These are phyloP conservation scores for Funneliformis mosseae DNA, from an alignment of 192 early-diverging fungal species.

Conservation along the genomic window DNA sequence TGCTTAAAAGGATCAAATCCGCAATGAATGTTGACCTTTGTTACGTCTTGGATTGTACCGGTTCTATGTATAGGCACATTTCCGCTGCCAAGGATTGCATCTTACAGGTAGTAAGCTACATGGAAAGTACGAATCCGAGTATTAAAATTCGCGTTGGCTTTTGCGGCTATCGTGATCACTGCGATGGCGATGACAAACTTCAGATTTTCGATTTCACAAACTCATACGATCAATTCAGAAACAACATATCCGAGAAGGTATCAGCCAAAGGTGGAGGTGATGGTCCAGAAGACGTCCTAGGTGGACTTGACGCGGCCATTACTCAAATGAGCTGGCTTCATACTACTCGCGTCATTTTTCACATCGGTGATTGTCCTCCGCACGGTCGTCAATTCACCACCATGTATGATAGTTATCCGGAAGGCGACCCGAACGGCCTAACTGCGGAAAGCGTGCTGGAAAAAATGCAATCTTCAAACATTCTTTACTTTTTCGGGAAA, in stretches of 20 bases:
- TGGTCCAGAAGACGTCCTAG: slow-evolving; percentile 30
- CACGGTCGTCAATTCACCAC: slow-evolving; percentile 7
- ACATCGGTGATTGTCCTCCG: slow-evolving; percentile 23
- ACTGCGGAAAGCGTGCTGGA: slow-evolving; percentile 7
- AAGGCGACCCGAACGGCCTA: slow-evolving; percentile 24
- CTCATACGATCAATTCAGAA: neutral
- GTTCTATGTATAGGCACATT: slow-evolving; percentile 16
- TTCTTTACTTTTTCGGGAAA: slow-evolving; percentile 31
- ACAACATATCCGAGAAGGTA: neutral
- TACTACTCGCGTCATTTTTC: slow-evolving; percentile 15
- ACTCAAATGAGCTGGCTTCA: neutral
- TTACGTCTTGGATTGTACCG: slow-evolving; percentile 13
- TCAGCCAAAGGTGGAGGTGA: slow-evolving; percentile 17
- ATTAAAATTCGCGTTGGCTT: slow-evolving; percentile 29
- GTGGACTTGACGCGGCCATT: slow-evolving; percentile 26
- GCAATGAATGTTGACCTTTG: slow-evolving; percentile 28
- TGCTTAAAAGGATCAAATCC: neutral
- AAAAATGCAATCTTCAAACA: slow-evolving; percentile 4
- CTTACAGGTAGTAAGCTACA: slow-evolving; percentile 16
- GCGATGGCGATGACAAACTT: neutral
- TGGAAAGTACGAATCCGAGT: slow-evolving; percentile 11
- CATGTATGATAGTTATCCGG: neutral
- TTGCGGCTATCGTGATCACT: slow-evolving; percentile 1
- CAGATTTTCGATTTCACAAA: slow-evolving; percentile 17
- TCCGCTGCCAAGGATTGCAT: slow-evolving; percentile 31